Evolutionary conservation across 192 early-diverging fungal genomes (phyloP), one percentile per base, ranked within the genome.

Genomic region (Lobosporangium transversale): DNA sequence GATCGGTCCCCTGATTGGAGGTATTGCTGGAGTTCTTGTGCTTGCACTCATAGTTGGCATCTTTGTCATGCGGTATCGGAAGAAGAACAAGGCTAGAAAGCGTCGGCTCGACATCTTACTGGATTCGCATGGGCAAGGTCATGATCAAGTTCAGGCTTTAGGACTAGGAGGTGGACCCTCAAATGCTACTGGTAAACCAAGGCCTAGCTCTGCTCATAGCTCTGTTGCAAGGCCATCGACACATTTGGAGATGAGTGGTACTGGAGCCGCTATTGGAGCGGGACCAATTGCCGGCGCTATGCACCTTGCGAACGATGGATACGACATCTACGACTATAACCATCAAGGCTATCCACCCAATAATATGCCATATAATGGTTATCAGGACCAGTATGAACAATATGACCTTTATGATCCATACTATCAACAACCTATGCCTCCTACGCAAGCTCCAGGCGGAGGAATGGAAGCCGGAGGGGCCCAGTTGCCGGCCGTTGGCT

Each of bases 351-450:
- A 76, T 10, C 55, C 61, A 18, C 50, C n/a, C n/a, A n/a, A n/a
- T n/a, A n/a, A 66, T 4, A 57, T 56, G 6, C 63, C 71, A 18
- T 76, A 67, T 30, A 52, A 44, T 31, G 58, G 53, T 42, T 65
- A 61, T 36, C 62, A 64, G 51, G 62, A 65, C 29, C 70, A 58
- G 45, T 66, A 74, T 27, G 55, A 66, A 14, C 56, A 58, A 40
- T 54, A 73, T 35, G 58, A 53, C 35, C 56, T 42, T 12, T 70
- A 70, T 43, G 69, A 74, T 36, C 64, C 71, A 20, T 76, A 66
- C 33, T 76, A 76, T 44, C 49, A 51, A 29, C 60, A 62, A 18
- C 60, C 60, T 5, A 42, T 29, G 40, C 56, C 37, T 12, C 2
- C 42, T 5, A 12, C 56, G 17, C 58, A 61, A 27, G 12, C 24